Percentiles rank a stretch among this genome's conserved stretches.
Conservation (phyloP, 495 filamentous ascomycete species). For the Podospora sp. region DNA sequence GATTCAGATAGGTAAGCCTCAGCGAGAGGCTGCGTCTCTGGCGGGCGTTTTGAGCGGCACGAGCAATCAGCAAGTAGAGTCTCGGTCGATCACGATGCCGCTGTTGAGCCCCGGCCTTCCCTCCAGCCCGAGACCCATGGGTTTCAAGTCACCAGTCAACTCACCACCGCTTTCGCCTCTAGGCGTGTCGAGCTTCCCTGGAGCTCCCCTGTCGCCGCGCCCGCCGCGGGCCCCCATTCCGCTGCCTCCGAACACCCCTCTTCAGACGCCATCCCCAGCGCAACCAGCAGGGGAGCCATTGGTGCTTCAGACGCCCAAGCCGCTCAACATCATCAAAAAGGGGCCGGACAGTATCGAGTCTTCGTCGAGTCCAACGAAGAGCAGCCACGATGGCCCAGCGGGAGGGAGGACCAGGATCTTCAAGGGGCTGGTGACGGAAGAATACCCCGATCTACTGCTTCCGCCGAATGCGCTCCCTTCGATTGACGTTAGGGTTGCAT, state of each 20-base stretch:
- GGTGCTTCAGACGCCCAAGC: constrained; percentile 42
- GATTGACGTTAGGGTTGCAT: constrained; percentile 82
- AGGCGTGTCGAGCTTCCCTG: constrained; percentile 51
- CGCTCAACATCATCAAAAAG: constrained; percentile 44
- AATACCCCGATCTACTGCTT: constrained; percentile 79
- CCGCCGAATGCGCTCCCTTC: constrained; percentile 90
- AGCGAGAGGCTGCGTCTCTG: constrained; percentile 42
- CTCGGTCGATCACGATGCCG: constrained; percentile 50
- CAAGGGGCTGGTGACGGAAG: constrained; percentile 73
- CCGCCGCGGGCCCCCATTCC: constrained; percentile 67
- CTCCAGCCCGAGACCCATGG: constrained; percentile 82
- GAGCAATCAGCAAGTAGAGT: constrained; percentile 28
- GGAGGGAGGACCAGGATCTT: constrained; percentile 44
- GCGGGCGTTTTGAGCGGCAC: constrained; percentile 52
- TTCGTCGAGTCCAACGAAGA: constrained; percentile 37
- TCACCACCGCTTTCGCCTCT: constrained; percentile 72
- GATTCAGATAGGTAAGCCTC: constrained; percentile 31
- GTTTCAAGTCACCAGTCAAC: constrained; percentile 68
- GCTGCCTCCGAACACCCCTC: constrained; percentile 63
- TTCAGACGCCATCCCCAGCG: constrained; percentile 56
- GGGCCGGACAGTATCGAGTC: constrained; percentile 33
- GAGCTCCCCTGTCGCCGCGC: constrained; percentile 71
- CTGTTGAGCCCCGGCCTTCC: constrained; percentile 87
- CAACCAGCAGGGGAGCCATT: constrained; percentile 30
- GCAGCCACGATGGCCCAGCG: constrained; percentile 33